Evolutionary conservation across 768 basidiomycete genomes (phyloP), one percentile per base, ranked within the genome.

Genomic region (Pleurotus tuber-regium): DNA sequence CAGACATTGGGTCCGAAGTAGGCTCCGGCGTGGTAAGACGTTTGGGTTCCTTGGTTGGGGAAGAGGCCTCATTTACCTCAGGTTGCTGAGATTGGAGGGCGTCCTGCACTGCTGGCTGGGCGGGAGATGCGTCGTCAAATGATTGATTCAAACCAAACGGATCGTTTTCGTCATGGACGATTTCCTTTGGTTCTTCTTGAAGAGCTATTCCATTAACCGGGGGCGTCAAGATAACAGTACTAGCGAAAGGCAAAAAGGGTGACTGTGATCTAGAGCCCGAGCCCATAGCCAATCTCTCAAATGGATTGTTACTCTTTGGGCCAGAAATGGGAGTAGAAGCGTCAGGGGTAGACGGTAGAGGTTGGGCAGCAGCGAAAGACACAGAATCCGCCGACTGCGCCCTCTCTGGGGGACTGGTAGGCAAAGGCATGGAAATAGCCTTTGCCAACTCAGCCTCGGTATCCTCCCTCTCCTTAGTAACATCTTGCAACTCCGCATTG

Each of bases 291-390:
- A 94, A 66, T 40, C 86, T 74, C 53, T 91, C 93, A 61, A 98
- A 98, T 3, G 94, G 95, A 65, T 98, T 98, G 61, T 87, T 96
- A 61, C 89, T 93, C 73, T 89, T 89, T 18, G 68, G 54, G 19
- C 82, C 76, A 30, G 70, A 59, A 6, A 73, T 66, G 4, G 84
- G 79, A 42, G 75, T 80, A 1, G 76, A 73, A 5, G 76, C 58
- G 36, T 86, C 82, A 31, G 92, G 91, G 0, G 89, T 84, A 18
- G 70, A 62, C 5, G 92, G 91, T 21, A 92, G 73, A 1, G 88
- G 82, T 10, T 89, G 82, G n/a, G 79, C 71, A 14, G 85, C 82
- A 39, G 92, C 87, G 57, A 84, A 75, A 3, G 70, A 54, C 19
- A 84, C 56, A 8, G 80, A 77, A 55, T 83, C 74, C 1, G 75